Percentiles rank a stretch among this genome's conserved stretches.
phyloP scores from a whole-genome alignment of 2,329 filamentous ascomycete species.

The Colletotrichum eremochloae region DNA sequence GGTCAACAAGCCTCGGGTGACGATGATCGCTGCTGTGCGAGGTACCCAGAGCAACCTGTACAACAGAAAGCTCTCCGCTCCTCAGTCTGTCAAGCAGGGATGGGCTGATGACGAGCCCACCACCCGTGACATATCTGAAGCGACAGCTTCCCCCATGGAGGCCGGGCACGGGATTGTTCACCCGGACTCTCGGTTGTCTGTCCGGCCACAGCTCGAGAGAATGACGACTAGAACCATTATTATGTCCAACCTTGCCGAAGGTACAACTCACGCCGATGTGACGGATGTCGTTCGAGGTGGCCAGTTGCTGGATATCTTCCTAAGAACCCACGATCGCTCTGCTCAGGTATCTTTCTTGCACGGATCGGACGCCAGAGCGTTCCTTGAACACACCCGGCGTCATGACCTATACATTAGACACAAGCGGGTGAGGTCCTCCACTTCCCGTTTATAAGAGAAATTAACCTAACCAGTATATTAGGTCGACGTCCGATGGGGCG shows the following conservation, averaged over 20 bases:
- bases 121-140: not conserved
- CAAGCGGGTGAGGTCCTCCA: slow-evolving; percentile 66
- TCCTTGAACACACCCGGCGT: slow-evolving; percentile 73
- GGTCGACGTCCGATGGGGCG: slow-evolving; percentile 78
- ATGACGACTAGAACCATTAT: slow-evolving; percentile 69
- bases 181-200: not conserved
- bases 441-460: not conserved
- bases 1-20: not conserved
- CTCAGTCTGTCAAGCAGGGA: slow-evolving; percentile 3
- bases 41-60: not conserved
- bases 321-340: slow-evolving; percentile 69
- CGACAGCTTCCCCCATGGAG: slow-evolving; percentile 1
- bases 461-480: slow-evolving; percentile 50
- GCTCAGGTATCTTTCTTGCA: slow-evolving; percentile 80
- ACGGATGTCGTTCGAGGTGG: slow-evolving; percentile 77
- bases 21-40: not conserved
- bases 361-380: slow-evolving; percentile 72
- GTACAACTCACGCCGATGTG: slow-evolving; percentile 75
- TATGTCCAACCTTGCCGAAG: slow-evolving; percentile 72
- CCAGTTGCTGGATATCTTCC: slow-evolving; percentile 75
- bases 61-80: not conserved
- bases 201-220: slow-evolving; percentile 51
- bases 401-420: slow-evolving; percentile 77
- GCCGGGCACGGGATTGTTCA: not conserved
- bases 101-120: slow-evolving; percentile 21